Conservation (phyloP, 495 filamentous ascomycete species). For the Penicillium desertorum region DNA sequence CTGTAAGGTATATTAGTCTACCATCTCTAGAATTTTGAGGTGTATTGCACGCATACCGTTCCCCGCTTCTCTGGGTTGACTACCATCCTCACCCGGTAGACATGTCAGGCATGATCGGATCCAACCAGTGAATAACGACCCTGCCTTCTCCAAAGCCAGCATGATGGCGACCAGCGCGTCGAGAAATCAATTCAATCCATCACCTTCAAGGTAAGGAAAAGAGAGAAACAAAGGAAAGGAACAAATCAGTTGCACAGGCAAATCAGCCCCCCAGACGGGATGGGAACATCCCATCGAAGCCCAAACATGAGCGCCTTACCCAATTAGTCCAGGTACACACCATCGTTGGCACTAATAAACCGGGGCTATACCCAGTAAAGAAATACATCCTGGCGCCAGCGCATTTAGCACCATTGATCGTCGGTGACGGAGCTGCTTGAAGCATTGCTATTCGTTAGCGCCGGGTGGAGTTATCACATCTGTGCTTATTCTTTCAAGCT, state of each 20-base stretch:
- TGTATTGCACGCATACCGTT: slow-evolving; percentile 26
- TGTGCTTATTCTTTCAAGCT: slow-evolving; percentile 22
- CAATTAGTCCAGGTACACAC: slow-evolving; percentile 23
- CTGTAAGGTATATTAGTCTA: slow-evolving; percentile 17
- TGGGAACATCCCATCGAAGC: slow-evolving; percentile 9
- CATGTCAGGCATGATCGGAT: slow-evolving; percentile 44
- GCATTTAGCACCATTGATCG: slow-evolving; percentile 11
- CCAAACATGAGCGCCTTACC: slow-evolving; percentile 10
- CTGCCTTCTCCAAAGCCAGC: slow-evolving; percentile 44
- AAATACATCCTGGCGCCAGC: slow-evolving; percentile 16
- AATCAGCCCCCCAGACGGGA: slow-evolving; percentile 18
- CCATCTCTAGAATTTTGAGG: not conserved
- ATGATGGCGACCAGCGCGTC: slow-evolving; percentile 48
- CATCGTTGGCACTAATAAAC: slow-evolving; percentile 13
- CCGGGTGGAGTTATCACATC: slow-evolving; percentile 29
- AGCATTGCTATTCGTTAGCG: slow-evolving; percentile 19
- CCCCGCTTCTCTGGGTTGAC: slow-evolving; percentile 28
- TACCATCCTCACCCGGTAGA: slow-evolving; percentile 26
- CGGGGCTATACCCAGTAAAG: slow-evolving; percentile 22
- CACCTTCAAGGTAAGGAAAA: slow-evolving; percentile 23
- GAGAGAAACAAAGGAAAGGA: slow-evolving; percentile 15
- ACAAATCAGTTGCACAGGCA: slow-evolving; percentile 14
- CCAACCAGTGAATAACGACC: slow-evolving; percentile 46
- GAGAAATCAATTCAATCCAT: slow-evolving; percentile 33
- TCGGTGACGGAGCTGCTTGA: slow-evolving; percentile 10